Conservation (phyloP, 1,284 basidiomycete genomes). For the Phenoliferia sp. region DNA sequence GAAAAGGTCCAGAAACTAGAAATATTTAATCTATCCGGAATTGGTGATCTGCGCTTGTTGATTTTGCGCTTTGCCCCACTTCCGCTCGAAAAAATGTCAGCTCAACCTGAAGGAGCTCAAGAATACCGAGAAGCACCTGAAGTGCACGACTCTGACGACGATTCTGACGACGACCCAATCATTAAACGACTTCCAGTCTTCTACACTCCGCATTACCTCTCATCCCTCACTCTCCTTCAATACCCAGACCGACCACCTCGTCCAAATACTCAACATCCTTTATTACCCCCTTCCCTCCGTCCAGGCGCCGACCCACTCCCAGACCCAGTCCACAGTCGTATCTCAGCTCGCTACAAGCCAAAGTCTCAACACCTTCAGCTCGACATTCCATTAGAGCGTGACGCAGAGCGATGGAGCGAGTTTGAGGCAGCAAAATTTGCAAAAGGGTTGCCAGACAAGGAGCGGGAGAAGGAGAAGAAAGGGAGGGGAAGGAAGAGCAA, state of each 20-base stretch:
- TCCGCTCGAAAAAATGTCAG: too few species aligned
- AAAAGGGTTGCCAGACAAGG: conserved; percentile 32
- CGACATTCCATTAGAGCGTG: conserved; percentile 36
- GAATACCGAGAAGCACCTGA: background rate
- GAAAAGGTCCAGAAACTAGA: too few species aligned
- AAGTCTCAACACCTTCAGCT: conserved; percentile 35
- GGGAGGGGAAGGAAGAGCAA: conserved; percentile 14
- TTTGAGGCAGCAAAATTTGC: conserved; percentile 33
- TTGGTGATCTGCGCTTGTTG: too few species aligned
- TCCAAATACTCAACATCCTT: conserved; percentile 31
- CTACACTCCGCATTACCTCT: conserved; percentile 31
- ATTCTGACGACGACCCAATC: conserved; percentile 27
- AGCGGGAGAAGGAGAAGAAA: conserved; percentile 17
- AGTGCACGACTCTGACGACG: background rate
- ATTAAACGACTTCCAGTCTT: conserved; percentile 34
- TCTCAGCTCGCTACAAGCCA: conserved; percentile 32
- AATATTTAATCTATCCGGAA: too few species aligned
- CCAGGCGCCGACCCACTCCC: conserved; percentile 14
- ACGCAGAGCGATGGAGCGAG: conserved; percentile 35
- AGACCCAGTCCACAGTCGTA: background rate
- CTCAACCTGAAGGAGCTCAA: too few species aligned
- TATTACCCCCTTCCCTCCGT: conserved; percentile 36
- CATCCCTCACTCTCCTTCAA: conserved; percentile 36
- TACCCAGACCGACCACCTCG: conserved; percentile 37
- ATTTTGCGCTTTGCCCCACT: too few species aligned